Evolutionary conservation across 148 eudicot genomes (phyloP).

Genomic region (Arbutus unedo): DNA sequence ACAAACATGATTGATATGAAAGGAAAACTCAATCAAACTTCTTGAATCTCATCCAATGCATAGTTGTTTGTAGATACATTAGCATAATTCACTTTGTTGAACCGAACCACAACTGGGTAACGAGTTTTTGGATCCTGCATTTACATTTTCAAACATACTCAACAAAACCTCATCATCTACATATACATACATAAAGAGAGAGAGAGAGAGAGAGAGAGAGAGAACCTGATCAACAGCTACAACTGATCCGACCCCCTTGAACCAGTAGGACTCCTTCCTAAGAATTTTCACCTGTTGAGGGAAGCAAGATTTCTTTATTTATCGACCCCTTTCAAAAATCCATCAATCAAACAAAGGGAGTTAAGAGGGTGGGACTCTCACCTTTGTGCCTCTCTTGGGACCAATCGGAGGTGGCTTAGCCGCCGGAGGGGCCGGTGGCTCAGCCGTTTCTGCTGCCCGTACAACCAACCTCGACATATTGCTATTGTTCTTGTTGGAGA

Average conservation of each 20-base stretch:
- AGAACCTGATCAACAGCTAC: constrained; percentile 93
- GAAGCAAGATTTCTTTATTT: not conserved
- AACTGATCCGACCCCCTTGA: constrained; percentile 85
- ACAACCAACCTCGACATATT: constrained; percentile 42
- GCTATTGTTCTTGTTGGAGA: constrained; percentile 26
- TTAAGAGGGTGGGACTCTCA: not conserved
- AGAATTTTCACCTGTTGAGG: constrained; percentile 71
- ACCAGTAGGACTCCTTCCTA: constrained; percentile 96
- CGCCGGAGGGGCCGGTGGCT: constrained; percentile 37
- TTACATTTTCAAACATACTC: not conserved
- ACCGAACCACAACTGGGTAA: constrained; percentile 91
- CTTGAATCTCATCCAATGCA: constrained; percentile 88
- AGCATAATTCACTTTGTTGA: constrained; percentile 93
- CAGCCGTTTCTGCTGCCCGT: constrained; percentile 61
- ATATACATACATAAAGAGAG: not conserved
- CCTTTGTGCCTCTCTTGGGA: constrained; percentile 92
- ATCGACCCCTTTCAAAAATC: not conserved
- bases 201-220: not conserved
- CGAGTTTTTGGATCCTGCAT: constrained; percentile 81
- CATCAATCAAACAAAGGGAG: not conserved
- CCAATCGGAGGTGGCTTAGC: constrained; percentile 92
- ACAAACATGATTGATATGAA: not conserved
- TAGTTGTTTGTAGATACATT: constrained; percentile 96
- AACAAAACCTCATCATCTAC: not conserved
- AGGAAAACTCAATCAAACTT: constrained; percentile 37